A percentile compares a stretch with the other conserved stretches of the same genome.
Conservation (phyloP, 331 rosid species). For the Acacia concinna region DNA sequence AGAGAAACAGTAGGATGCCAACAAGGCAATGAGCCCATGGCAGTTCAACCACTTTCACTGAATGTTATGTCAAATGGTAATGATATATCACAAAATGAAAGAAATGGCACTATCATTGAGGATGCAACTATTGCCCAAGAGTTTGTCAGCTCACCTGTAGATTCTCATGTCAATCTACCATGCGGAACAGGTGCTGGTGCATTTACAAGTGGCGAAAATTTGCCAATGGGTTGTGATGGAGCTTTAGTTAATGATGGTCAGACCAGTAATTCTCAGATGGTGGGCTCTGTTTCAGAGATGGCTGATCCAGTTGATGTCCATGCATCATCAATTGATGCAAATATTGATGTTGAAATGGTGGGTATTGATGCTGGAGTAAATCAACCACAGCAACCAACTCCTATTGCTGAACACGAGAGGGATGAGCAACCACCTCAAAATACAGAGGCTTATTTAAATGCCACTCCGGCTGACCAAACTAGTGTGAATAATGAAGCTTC, state of each 20-base stretch:
- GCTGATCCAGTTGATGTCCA: conserved; percentile 52
- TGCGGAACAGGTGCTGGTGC: conserved; percentile 46
- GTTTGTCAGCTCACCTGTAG: conserved; percentile 42
- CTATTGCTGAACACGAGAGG: conserved; percentile 51
- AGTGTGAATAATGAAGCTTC: conserved; percentile 65
- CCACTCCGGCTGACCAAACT: conserved; percentile 59
- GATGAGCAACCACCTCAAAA: conserved; percentile 61
- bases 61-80: conserved; percentile 49
- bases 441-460: conserved; percentile 47
- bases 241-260: conserved; percentile 55
- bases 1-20: conserved; percentile 49
- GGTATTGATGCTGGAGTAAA: conserved; percentile 59
- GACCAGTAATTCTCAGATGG: conserved; percentile 42
- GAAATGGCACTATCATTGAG: conserved; percentile 48
- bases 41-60: conserved; percentile 61
- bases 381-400: conserved; percentile 50
- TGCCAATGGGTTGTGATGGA: conserved; percentile 50
- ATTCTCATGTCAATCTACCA: conserved; percentile 44
- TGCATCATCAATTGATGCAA: conserved; percentile 47
- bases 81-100: conserved; percentile 64
- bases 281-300: conserved; percentile 44
- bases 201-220: conserved; percentile 46
- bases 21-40: conserved; percentile 64
- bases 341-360: conserved; percentile 79
- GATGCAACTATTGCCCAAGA: conserved; percentile 44